Conservation (phyloP, 768 basidiomycete genomes). For the Flagelloscypha sp. region DNA sequence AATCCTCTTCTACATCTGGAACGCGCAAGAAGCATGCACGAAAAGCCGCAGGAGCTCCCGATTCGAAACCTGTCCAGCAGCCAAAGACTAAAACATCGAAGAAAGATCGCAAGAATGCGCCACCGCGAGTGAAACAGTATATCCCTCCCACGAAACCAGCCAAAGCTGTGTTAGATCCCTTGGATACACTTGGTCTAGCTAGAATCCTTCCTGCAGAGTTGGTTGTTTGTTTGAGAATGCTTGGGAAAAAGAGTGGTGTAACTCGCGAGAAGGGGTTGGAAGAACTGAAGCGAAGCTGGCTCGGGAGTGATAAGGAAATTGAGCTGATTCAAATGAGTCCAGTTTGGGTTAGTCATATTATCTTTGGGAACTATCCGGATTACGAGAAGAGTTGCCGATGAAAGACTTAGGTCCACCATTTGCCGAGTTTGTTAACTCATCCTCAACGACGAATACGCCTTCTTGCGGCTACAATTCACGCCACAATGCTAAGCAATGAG, state of each 20-base stretch:
- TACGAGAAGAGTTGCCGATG: constrained; percentile 6
- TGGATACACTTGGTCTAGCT: constrained; percentile 76
- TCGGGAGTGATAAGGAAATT: constrained; percentile 42
- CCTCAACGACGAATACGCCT: constrained; percentile 68
- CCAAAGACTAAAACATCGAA: constrained; percentile 45
- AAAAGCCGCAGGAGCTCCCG: constrained; percentile 41
- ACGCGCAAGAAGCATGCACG: constrained; percentile 93
- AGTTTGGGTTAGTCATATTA: constrained; percentile 71
- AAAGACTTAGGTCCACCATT: constrained; percentile 75
- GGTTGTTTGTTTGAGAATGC: constrained; percentile 67
- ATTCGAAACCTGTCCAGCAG: constrained; percentile 29
- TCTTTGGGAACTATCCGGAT: constrained; percentile 4
- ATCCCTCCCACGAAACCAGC: constrained; percentile 78
- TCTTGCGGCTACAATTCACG: constrained; percentile 53
- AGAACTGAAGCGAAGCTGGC: constrained; percentile 65
- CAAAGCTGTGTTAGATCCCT: constrained; percentile 70
- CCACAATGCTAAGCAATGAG: constrained; percentile 63
- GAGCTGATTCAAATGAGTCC: constrained; percentile 60
- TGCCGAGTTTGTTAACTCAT: constrained; percentile 75
- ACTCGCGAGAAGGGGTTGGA: constrained; percentile 83
- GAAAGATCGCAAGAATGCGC: constrained; percentile 50
- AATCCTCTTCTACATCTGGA: constrained; percentile 75
- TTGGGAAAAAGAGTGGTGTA: constrained; percentile 85
- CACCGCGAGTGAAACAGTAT: constrained; percentile 79
- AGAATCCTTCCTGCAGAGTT: constrained; percentile 72